A percentile compares a stretch with the other conserved stretches of the same genome.
phyloP scores from a whole-genome alignment of 352 stramenopile genomes.

The Poterioochromonas sp. region DNA sequence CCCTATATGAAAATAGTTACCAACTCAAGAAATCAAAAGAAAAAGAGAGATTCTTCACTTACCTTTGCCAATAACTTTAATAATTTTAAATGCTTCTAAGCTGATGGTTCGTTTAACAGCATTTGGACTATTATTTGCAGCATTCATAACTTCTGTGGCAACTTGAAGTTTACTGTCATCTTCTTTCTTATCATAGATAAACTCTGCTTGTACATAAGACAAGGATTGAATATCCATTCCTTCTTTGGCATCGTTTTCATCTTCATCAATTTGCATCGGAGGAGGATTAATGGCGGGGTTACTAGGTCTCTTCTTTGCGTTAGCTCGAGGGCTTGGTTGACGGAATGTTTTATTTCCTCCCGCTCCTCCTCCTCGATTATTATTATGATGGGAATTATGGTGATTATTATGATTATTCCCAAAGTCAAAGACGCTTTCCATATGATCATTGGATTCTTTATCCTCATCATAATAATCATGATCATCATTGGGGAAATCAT shows the following conservation, averaged over 20 bases:
- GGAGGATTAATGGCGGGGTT: no score
- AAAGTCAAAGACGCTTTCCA: not conserved
- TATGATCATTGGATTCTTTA: not conserved
- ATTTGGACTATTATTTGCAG: not conserved
- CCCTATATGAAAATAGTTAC: not conserved
- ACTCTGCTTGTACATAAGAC: slow-evolving; percentile 19
- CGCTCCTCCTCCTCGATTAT: not conserved
- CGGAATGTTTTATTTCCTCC: not conserved
- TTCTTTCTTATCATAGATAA: slow-evolving; percentile 15
- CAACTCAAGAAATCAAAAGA: no score
- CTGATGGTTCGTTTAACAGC: slow-evolving; percentile 56
- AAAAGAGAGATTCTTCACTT: no score
- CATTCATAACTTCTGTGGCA: no score
- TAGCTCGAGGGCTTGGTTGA: not conserved
- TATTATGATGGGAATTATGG: not conserved
- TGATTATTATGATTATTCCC: not conserved
- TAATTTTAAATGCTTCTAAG: slow-evolving; percentile 85
- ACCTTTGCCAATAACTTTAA: slow-evolving; percentile 92
- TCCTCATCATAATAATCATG: slow-evolving; percentile 14
- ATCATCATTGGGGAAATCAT: slow-evolving; percentile 31
- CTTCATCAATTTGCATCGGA: not conserved
- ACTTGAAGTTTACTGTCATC: not conserved
- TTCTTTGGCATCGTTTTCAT: slow-evolving; percentile 2
- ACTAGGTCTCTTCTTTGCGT: not conserved
- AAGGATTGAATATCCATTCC: slow-evolving; percentile 24